Conservation (phyloP, 2,329 filamentous ascomycete genomes). For the Trichophyton simii region DNA sequence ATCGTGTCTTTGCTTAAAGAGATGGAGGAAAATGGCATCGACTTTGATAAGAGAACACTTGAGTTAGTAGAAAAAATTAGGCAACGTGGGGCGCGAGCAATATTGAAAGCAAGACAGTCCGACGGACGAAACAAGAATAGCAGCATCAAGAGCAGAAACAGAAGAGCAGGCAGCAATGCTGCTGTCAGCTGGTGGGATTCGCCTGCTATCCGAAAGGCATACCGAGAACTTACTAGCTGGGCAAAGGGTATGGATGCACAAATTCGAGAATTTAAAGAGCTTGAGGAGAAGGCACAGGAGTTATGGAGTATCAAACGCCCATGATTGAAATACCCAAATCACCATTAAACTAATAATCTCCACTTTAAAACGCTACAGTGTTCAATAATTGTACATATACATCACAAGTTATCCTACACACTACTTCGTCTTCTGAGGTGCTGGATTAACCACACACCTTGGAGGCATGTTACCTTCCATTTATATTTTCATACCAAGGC, state of each 20-base stretch:
- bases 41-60: slow-evolving; percentile 25
- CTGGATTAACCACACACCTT: not conserved
- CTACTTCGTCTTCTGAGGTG: not conserved
- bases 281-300: not conserved
- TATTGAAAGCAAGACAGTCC: not conserved
- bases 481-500: slow-evolving; percentile 65
- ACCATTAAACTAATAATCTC: not conserved
- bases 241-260: not conserved
- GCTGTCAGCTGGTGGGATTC: slow-evolving; percentile 10
- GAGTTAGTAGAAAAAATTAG: slow-evolving; percentile 22
- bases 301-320: not conserved
- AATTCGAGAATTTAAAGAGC: slow-evolving; percentile 3
- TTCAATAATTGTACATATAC: not conserved
- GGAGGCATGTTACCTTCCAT: not conserved
- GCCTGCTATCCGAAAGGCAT: slow-evolving; percentile 10
- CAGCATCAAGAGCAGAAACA: not conserved
- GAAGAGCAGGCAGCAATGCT: not conserved
- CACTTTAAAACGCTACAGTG: not conserved
- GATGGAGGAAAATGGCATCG: slow-evolving; percentile 34
- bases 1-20: slow-evolving; percentile 30
- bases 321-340: not conserved
- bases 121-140: not conserved
- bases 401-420: too few species aligned
- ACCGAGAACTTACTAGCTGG: slow-evolving; percentile 10
- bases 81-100: slow-evolving; percentile 17